Evolutionary conservation across 345 rosid species (phyloP), one percentile per base, ranked within the genome.

Genomic region (Euphorbia tirucalli): DNA sequence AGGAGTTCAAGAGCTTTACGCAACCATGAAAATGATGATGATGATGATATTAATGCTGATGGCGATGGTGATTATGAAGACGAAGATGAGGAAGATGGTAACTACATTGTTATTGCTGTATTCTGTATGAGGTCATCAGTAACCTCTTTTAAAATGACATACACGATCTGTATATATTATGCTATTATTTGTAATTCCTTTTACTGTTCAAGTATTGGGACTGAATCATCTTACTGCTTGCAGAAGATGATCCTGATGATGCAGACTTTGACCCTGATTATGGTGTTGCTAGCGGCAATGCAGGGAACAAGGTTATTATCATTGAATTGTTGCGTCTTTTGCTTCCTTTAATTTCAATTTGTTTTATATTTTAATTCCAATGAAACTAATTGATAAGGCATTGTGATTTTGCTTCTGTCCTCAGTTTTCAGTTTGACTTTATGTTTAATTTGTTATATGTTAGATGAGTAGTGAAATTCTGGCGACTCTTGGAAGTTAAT

Each of bases 201-300:
- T 65, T 16, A 18, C 41, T 62, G 22, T 70, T 57, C 56, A 39
- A 25, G 39, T 30, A 48, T 66, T 50, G 73, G n/a, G 77, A 30
- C 69, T 66, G 57, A 72, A 21, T 41, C 80, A 61, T 83, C 52
- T 74, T 82, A 66, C 77, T 85, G 43, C 71, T 75, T 72, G 81
- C 92, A 93, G 98, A 83, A 79, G 99, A 96, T 86, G 99, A 96
- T 85, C 98, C 98, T 57, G 93, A 91, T 77, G 99, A 96, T 81
- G 96, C 87, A 24, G 99, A 96, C 77, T 96, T 96, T 80, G 97
- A 93, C 81, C 99, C 98, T 64, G 86, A 90, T 70, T 79, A 79
- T 74, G 88, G 83, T 72, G 85, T 58, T 63, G 63, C 79, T 19
- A 79, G 84, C 50, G 79, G 69, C 71, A 85, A 69, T 52, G 41